Base-by-base conservation (phyloP, 208 protist genomes). In the Endotrypanum monterogeii region DNA sequence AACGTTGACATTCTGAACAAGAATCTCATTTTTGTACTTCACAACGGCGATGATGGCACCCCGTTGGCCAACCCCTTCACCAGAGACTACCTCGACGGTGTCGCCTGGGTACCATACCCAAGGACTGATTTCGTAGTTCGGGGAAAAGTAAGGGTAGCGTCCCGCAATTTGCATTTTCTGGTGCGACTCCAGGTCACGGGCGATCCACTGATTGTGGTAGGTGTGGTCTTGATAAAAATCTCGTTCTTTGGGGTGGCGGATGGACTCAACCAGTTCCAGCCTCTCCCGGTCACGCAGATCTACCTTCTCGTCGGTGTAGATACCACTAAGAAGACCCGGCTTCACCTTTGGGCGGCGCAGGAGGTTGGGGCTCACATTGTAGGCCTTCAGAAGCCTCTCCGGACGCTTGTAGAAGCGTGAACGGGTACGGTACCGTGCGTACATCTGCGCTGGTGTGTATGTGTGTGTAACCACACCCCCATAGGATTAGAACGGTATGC, bases 181-280 rank as follows among this genome's bases (percentile, higher is more conserved):
- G 56, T 94, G 84, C 67, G 75, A 73, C 51, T 94, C 87, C 18
- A 97, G 77, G 39, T 94, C 90, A 8, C 93, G 84, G 16, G 87
- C 75, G 48, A 93, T 77, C 90, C 93, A 97, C 76, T 95, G 90
- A 71, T 94, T 95, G 84, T 97, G 93, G 83, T 94, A 97, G 35
- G 93, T 97, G 89, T 97, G 93, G 55, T 97, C 93, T 74, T 97
- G 93, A 71, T 97, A 97, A 78, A 97, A 97, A 68, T 97, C 93
- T 11, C 90, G 84, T 70, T 97, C 93, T n/a, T 79, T 70, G 1
- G 93, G 93, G 80, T 95, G 89, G 23, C 93, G 93, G 25, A 97
- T 91, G 37, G 84, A 70, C 81, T 97, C 93, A 3, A 94, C 67
- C 71, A 95, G 72, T 71, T 95, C 90, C 28, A 97, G 76, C 16